These are phyloP conservation scores for Chlorella ohadii DNA, from an alignment of 139 green algal species.

Conservation along the genomic window DNA sequence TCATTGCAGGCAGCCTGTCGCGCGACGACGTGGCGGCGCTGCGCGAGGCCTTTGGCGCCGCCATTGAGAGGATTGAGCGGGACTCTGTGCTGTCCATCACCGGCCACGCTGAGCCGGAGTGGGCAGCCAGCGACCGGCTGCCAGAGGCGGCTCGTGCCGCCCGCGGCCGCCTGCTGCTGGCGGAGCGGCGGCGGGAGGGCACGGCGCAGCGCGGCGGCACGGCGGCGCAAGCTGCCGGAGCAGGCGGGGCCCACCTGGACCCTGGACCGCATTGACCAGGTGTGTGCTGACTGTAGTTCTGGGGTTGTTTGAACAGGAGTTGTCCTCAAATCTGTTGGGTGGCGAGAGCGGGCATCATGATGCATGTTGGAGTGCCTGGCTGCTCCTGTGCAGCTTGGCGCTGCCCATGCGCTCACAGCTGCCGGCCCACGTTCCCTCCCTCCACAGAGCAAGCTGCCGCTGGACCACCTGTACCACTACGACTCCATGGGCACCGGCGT, in stretches of 20 bases:
- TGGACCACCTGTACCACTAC: slow-evolving; percentile 53
- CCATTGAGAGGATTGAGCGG: slow-evolving; percentile 22
- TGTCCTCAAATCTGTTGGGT: too few relatives aligned
- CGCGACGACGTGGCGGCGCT: neutral
- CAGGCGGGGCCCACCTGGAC: slow-evolving; percentile 18
- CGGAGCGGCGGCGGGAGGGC: neutral
- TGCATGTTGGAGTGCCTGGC: too few relatives aligned
- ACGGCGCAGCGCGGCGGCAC: neutral
- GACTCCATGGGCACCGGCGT: slow-evolving; percentile 43
- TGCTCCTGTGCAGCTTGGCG: too few relatives aligned
- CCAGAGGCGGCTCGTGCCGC: neutral
- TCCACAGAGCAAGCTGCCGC: neutral
- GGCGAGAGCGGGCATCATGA: too few relatives aligned
- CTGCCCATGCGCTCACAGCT: too few relatives aligned
- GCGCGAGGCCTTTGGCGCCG: neutral
- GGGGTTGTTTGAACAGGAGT: too few relatives aligned
- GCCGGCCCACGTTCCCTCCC: too few relatives aligned
- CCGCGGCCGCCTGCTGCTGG: neutral
- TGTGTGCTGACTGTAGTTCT: too few relatives aligned
- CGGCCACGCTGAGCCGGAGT: slow-evolving; percentile 8
- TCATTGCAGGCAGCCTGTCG: neutral
- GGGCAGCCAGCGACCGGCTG: neutral
- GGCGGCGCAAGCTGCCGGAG: slow-evolving; percentile 17
- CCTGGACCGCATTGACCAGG: slow-evolving; percentile 55
- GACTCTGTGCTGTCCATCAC: slow-evolving; percentile 19